Evolutionary conservation across 1,139 yeast species (phyloP), one percentile per base, ranked within the genome.

Genomic region (Hyphopichia wangnamkhiaoensis): DNA sequence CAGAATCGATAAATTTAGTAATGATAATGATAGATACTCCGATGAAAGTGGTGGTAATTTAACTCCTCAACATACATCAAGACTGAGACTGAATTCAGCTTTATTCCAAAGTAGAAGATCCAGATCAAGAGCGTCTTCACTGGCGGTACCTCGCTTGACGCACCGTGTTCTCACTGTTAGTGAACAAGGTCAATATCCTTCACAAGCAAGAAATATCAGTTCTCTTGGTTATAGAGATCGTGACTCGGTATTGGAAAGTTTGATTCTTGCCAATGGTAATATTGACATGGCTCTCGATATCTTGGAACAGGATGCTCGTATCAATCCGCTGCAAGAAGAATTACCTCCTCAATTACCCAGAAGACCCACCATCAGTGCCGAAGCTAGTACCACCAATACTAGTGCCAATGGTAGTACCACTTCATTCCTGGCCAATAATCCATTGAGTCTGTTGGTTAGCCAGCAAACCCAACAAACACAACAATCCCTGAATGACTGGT

Each of bases 181-280:
- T 42, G 82, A 77, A 41, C 61, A 65, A 35, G 56, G 65, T 15
- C 72, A 67, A 44, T 77, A 66, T 46, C 59, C 56, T 17, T 54
- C 55, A 31, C 73, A 66, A 45, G 69, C 70, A 4, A 54, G 63
- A 33, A 71, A 71, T 44, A 56, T 79, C 17, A 42, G 56, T 47
- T 63, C 63, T 12, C 63, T 66, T 54, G 86, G 85, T 0, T 79
- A 62, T 46, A 55, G 56, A 18, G 72, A 79, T 50, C 61, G 65
- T 39, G 81, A 77, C 40, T 53, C 71, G 5, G 66, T 71, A 34
- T 56, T 73, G 41, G 84, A 80, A 50, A 78, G 82, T 38, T 65
- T 80, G 45, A 58, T 65, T 24, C 53, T 73, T 33, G 59, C 76
- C 35, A 59, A 63, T 38, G 84, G 85, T 6, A 68, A 72, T 45